phyloP scores from a whole-genome alignment of 257 asterid species.

The Thymus quinquecostatus region DNA sequence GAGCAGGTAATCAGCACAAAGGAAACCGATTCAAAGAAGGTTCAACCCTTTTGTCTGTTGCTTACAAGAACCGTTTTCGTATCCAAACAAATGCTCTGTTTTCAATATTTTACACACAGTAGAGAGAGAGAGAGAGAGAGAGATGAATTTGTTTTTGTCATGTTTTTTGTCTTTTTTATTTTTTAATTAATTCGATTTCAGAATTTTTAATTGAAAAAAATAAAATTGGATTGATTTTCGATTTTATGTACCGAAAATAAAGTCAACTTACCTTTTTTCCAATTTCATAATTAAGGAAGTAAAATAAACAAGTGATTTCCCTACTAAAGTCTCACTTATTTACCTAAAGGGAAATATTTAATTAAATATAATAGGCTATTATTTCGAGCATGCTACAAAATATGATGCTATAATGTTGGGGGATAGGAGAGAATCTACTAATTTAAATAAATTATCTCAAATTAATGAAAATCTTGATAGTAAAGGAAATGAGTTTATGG shows the following conservation, averaged over 20 bases:
- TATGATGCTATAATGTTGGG: neutral
- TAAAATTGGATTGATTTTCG: too few relatives aligned
- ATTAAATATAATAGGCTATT: neutral
- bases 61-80: slow-evolving; percentile 33
- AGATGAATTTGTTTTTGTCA: neutral
- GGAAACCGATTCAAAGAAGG: slow-evolving; percentile 41
- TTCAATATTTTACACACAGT: neutral
- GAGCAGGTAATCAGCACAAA: slow-evolving; percentile 55
- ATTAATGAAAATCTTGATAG: neutral
- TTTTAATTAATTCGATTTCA: neutral
- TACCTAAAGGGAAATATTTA: neutral
- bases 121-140: neutral
- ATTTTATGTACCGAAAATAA: neutral
- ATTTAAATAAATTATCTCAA: neutral
- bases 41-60: slow-evolving; percentile 36
- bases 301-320: neutral
- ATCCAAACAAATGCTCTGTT: slow-evolving; percentile 7
- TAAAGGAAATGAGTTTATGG: neutral
- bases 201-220: too few relatives aligned
- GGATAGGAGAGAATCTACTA: neutral
- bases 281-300: neutral
- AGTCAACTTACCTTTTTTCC: neutral
- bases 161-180: neutral
- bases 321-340: neutral
- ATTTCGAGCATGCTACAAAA: neutral